phyloP scores from a whole-genome alignment of 139 green algal genomes.

The Microglena sp. region DNA sequence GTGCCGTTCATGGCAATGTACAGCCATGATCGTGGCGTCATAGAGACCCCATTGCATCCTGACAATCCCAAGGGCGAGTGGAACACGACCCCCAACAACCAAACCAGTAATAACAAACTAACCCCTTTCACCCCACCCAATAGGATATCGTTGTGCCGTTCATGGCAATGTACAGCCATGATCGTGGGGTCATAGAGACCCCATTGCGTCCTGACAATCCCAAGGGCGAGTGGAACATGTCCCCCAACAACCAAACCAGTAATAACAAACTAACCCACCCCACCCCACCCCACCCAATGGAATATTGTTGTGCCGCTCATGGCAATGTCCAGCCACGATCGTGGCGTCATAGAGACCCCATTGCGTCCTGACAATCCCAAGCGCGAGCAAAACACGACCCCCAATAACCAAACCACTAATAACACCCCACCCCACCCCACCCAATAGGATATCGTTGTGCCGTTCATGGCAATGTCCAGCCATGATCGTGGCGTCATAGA shows the following conservation, averaged over 20 bases:
- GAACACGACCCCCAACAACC: no score
- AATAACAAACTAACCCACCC: no score
- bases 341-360: conserved; percentile 33
- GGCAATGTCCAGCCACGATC: conserved; percentile 39
- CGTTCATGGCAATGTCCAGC: conserved; percentile 42
- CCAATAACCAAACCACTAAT: neutral
- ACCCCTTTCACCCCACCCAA: neutral
- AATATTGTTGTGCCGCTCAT: conserved; percentile 42
- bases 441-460: conserved; percentile 32
- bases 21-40: neutral
- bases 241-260: no score
- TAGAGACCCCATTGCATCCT: no score
- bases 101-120: no score
- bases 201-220: conserved; percentile 25
- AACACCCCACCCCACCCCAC: neutral
- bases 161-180: conserved; percentile 40
- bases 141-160: conserved; percentile 40
- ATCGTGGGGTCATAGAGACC: conserved; percentile 35
- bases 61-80: no score
- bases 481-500: conserved; percentile 36
- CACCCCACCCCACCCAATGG: conserved; percentile 3
- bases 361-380: conserved; percentile 23
- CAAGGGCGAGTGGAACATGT: conserved; percentile 17
- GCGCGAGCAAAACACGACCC: conserved; percentile 16
- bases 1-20: neutral